Evolutionary conservation across 179 eudicot genomes (phyloP), one percentile per base, ranked within the genome.

Genomic region (Silene noctiflora): DNA sequence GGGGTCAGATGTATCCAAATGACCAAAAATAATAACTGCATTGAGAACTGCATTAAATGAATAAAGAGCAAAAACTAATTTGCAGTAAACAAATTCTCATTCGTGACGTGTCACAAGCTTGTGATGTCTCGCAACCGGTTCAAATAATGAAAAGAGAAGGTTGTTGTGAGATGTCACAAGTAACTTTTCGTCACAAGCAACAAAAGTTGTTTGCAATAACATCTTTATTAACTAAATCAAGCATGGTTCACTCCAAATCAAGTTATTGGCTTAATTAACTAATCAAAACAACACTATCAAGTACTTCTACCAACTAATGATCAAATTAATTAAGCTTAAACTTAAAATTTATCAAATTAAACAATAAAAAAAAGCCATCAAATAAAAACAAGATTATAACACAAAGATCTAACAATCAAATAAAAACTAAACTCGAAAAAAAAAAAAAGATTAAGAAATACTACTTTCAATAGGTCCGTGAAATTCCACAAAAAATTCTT

Each of bases 381-480:
- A 56, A 62, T 21, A 16, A 44, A 74, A 35, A 42, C 35, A 71
- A 27, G 29, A 27, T 27, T 27, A 27, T 27, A 27, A 27, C 29
- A 27, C 16, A 48, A 76, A 66, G 12, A 72, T 11, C 10, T 4
- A 63, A 76, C 12, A 14, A 67, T 17, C 13, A 66, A 11, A 3
- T 14, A 2, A 60, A 60, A 51, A 51, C 3, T 51, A 60, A 13
- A 77, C 22, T 71, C 5, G n/a, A 62, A 42, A 75, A 6, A 7
- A 16, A 42, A 46, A 66, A 29, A 67, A 17, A 7, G 46, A 61
- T 25, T 9, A 59, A 27, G n/a, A 29, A 35, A 5, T 2, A 75
- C 76, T 86, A 88, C 94, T 88, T 42, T 88, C 88, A 73, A 16
- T 84, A 16, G 94, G 94, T 53, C 94, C 94, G 81, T 88, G 88